phyloP scores from a whole-genome alignment of 345 rosid genomes.

The Lepidium didymum region DNA sequence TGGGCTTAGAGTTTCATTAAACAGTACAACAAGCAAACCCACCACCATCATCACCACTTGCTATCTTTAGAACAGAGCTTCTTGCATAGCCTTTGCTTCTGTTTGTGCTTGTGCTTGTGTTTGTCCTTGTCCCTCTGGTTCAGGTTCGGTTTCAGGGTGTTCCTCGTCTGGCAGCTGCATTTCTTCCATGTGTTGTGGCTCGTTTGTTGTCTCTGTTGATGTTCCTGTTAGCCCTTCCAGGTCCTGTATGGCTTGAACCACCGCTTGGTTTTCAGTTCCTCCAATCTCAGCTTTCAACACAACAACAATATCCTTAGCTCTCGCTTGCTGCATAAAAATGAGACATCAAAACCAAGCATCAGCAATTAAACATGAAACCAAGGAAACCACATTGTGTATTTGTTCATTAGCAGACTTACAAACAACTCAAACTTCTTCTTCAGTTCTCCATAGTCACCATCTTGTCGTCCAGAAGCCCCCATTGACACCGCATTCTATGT shows the following conservation, averaged over 20 bases:
- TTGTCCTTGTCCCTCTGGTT: conserved; percentile 1
- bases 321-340: conserved; percentile 54
- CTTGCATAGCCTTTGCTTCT: conserved; percentile 29
- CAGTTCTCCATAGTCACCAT: conserved; percentile 40
- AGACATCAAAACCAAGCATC: background rate
- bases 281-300: conserved; percentile 49
- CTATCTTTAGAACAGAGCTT: conserved; percentile 22
- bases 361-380: background rate
- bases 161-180: background rate
- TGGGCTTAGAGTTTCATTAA: conserved; percentile 1
- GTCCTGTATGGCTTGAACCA: conserved; percentile 49
- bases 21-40: conserved; percentile 16
- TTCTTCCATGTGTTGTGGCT: conserved; percentile 28
- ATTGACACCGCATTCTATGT: background rate
- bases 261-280: conserved; percentile 32
- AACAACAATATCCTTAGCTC: conserved; percentile 43
- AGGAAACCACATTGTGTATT: background rate
- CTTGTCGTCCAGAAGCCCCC: conserved; percentile 17
- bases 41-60: conserved; percentile 12
- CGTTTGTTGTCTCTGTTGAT: conserved; percentile 33
- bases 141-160: background rate
- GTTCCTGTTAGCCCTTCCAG: conserved; percentile 59
- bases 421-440: conserved; percentile 54
- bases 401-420: conserved; percentile 38
- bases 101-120: conserved; percentile 12